Evolutionary conservation across 345 rosid genomes (phyloP).

Genomic region (Aurinia saxatilis): DNA sequence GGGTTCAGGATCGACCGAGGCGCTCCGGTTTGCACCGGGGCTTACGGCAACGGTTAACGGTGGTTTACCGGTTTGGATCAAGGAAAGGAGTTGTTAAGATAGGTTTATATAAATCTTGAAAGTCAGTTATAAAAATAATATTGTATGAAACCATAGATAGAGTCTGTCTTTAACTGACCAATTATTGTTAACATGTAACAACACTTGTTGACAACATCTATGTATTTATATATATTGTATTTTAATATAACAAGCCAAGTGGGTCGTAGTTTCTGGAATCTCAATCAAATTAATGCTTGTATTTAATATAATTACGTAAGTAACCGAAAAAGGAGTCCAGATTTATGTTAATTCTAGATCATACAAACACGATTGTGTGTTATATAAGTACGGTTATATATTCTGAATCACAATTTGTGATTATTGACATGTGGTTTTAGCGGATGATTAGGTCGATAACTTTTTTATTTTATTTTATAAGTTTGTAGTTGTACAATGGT

Average conservation of each 20-base stretch:
- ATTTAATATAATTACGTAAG: constrained; percentile 1
- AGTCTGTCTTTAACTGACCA: constrained; percentile 15
- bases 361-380: too few species aligned
- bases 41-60: constrained; percentile 72
- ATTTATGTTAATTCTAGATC: neutral
- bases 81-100: constrained; percentile 23
- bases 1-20: neutral
- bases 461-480: too few species aligned
- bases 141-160: neutral
- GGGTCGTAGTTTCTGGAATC: constrained; percentile 3
- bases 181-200: constrained; percentile 23
- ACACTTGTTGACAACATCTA: constrained; percentile 18
- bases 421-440: too few species aligned
- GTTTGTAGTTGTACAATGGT: too few species aligned
- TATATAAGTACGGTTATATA: too few species aligned
- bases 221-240: constrained; percentile 7
- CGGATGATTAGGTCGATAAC: too few species aligned
- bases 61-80: constrained; percentile 54
- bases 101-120: neutral
- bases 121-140: neutral
- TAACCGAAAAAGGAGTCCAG: neutral
- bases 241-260: neutral
- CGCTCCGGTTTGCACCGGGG: constrained; percentile 53
- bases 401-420: too few species aligned
- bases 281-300: neutral